Conservation (phyloP, 495 filamentous ascomycete species). For the Daldinia bambusicola region DNA sequence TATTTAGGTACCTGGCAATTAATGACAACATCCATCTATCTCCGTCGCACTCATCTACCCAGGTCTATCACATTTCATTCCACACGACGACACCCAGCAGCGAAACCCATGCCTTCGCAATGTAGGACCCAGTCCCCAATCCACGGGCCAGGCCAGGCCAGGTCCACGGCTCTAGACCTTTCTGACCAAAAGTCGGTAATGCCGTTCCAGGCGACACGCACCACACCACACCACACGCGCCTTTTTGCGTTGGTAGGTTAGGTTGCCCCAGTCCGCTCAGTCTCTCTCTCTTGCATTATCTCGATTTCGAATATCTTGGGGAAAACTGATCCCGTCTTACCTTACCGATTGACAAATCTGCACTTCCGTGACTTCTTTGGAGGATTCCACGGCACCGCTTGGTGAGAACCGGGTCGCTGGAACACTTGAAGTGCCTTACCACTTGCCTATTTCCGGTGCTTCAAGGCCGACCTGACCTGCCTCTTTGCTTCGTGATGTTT, state of each 20-base stretch:
- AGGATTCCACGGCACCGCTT: background rate
- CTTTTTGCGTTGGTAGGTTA: background rate
- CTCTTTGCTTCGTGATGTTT: background rate
- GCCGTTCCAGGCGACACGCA: background rate
- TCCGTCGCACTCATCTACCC: no score
- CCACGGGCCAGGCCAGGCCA: background rate
- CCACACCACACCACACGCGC: background rate
- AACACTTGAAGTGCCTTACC: background rate
- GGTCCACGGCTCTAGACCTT: background rate
- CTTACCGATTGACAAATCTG: conserved; percentile 37
- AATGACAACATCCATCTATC: no score
- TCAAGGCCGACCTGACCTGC: background rate
- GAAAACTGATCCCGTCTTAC: conserved; percentile 11
- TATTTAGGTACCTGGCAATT: background rate
- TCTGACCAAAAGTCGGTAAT: conserved; percentile 11
- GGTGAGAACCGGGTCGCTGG: conserved; percentile 21
- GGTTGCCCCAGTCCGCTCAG: background rate
- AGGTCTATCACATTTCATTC: no score
- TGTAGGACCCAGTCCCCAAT: no score
- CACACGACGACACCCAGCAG: no score
- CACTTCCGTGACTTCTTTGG: conserved; percentile 20
- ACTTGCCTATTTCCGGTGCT: background rate
- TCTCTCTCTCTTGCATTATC: conserved; percentile 41
- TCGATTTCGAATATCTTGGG: background rate
- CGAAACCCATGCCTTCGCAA: no score